Conservation (phyloP, 1,284 basidiomycete genomes). For the Phellopilus nigrolimitatus region DNA sequence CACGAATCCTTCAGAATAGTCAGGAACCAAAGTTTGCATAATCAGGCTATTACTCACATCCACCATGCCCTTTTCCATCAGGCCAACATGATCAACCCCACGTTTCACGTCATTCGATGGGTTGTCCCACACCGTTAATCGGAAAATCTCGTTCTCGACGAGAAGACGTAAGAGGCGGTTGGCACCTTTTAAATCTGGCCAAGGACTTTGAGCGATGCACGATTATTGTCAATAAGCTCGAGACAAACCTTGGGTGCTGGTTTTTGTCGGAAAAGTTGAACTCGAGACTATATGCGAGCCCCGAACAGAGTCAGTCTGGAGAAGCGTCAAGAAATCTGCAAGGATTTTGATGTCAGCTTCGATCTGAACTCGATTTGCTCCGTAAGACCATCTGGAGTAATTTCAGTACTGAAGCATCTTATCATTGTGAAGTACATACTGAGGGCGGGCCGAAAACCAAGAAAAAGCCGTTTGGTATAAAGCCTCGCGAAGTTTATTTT, state of each 20-base stretch:
- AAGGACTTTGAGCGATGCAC: conserved; percentile 38
- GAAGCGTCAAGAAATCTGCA: conserved; percentile 75
- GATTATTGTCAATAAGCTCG: conserved; percentile 44
- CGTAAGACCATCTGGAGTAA: conserved; percentile 86
- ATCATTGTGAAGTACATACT: conserved; percentile 47
- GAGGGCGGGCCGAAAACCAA: conserved; percentile 90
- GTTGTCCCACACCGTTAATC: conserved; percentile 89
- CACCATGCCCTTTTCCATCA: conserved; percentile 53
- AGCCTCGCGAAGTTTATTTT: conserved; percentile 70
- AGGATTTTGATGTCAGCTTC: conserved; percentile 85
- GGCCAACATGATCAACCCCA: conserved; percentile 53
- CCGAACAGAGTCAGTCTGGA: conserved; percentile 71
- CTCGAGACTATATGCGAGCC: conserved; percentile 69
- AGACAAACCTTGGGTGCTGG: conserved; percentile 19
- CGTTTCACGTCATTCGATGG: conserved; percentile 74
- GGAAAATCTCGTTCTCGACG: conserved; percentile 86
- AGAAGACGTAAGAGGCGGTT: conserved; percentile 76
- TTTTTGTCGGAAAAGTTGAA: conserved; percentile 44
- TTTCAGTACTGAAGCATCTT: conserved; percentile 9
- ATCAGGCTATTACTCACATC: conserved; percentile 43
- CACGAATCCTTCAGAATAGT: conserved; percentile 55
- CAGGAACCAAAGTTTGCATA: not conserved
- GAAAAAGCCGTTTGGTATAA: conserved; percentile 80
- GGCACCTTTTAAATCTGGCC: conserved; percentile 41
- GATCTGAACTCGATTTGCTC: conserved; percentile 86